Evolutionary conservation across 805 yeast genomes (phyloP), one percentile per base, ranked within the genome.

Genomic region (Wickerhamomyces chambardii): DNA sequence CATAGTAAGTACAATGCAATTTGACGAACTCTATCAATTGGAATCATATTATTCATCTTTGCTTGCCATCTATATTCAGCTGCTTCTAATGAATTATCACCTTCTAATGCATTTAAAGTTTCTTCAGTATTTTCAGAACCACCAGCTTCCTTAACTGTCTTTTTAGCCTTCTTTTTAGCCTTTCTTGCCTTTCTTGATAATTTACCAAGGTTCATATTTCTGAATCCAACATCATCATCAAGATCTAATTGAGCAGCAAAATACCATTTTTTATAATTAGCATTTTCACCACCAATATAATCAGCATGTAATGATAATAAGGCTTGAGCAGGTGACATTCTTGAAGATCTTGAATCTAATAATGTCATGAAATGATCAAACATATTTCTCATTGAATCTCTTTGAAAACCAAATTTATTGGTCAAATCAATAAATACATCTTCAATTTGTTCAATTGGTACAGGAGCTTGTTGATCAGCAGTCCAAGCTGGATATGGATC

Each of bases 401-500:
- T 78, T 64, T 84, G 95, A 70, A 84, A 84, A 54, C 95, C 95
- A 53, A 84, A 83, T 59, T 77, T 79, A 62, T 83, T 83, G 30
- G 90, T 68, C 57, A 84, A 66, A 58, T 84, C 92, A 52, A 84
- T 84, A 55, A 84, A 84, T 28, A 83, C 75, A 64, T 84, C 94
- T 64, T 84, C 94, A 55, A 84, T 80, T 57, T 84, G 90, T 59
- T 84, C 92, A 36, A 84, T 72, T 33, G 85, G 69, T 38, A 82
- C 80, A 11, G 94, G 94, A 18, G 90, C 86, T 58, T 83, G 90
- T 38, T 83, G 89, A 61, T 92, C 97, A 32, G 95, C 95, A 18
- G 96, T 84, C 98, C 98, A 92, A 34, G 98, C 97, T 30, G 99
- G 98, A 59, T 90, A 92, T 25, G 98, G 99, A 59, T 92, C 92